Evolutionary conservation across 306 rosid genomes (phyloP).

Genomic region (Cucumis sativus): DNA sequence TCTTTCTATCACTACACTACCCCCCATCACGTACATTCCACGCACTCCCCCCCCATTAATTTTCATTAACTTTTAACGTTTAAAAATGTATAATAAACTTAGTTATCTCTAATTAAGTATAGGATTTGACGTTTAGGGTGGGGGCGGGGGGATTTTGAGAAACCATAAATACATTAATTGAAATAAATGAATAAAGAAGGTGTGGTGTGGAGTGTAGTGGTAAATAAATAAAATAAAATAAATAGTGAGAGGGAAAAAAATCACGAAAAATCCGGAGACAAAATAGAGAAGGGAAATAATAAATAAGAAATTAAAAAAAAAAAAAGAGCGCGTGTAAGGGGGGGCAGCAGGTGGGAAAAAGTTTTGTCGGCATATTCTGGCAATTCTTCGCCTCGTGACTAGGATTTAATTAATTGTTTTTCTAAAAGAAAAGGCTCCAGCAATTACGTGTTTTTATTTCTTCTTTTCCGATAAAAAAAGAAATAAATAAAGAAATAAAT

Average conservation of each 20-base stretch:
- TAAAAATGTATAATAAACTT: too few species aligned
- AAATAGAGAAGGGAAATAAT: neutral
- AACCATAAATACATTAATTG: neutral
- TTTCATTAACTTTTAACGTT: too few species aligned
- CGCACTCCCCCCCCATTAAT: neutral
- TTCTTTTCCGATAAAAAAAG: neutral
- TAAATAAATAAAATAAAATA: neutral
- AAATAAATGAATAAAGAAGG: too few species aligned
- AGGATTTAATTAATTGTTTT: neutral
- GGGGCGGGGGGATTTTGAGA: neutral
- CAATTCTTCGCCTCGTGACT: neutral
- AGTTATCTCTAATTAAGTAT: too few species aligned
- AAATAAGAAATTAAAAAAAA: too few species aligned
- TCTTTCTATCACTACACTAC: neutral
- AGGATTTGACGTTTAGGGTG: neutral
- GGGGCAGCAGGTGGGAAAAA: neutral
- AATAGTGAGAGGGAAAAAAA: neutral
- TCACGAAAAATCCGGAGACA: neutral
- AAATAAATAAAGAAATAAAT: too few species aligned
- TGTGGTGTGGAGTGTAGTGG: too few species aligned
- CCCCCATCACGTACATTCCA: neutral
- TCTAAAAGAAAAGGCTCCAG: too few species aligned
- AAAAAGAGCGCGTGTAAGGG: neutral
- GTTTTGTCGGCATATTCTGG: constrained; percentile 1
- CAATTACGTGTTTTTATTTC: neutral